These are phyloP conservation scores for Peribolospora baueri DNA, from an alignment of 768 basidiomycete genomes.

Conservation along the genomic window DNA sequence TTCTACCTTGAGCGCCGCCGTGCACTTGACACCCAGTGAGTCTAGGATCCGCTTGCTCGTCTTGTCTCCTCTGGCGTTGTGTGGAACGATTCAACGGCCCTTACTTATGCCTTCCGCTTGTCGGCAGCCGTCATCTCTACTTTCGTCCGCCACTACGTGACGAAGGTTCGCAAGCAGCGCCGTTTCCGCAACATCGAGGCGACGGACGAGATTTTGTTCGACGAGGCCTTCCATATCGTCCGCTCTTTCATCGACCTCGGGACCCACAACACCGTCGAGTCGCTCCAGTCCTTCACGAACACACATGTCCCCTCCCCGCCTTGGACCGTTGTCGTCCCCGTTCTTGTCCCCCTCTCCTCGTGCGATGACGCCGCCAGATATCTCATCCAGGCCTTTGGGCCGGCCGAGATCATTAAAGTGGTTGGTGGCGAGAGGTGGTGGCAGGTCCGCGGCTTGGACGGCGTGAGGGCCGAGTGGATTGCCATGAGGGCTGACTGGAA, in stretches of 20 bases:
- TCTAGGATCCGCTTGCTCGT: too few species aligned
- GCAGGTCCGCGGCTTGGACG: slow-evolving; percentile 66
- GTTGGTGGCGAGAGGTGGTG: slow-evolving; percentile 92
- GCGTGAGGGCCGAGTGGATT: slow-evolving; percentile 24
- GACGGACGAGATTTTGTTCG: slow-evolving; percentile 40
- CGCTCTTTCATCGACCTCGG: slow-evolving; percentile 34
- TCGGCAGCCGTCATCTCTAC: slow-evolving; percentile 32
- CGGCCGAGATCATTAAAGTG: slow-evolving; percentile 37
- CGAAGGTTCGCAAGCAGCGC: slow-evolving; percentile 24
- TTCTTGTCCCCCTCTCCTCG: slow-evolving; percentile 18
- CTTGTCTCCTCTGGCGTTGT: too few species aligned
- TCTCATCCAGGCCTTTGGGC: slow-evolving; percentile 54
- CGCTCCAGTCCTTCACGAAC: slow-evolving; percentile 28
- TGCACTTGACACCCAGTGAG: too few species aligned
- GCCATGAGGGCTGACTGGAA: slow-evolving; percentile 18
- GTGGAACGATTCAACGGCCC: too few species aligned
- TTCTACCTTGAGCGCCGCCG: too few species aligned
- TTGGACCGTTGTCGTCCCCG: slow-evolving; percentile 20
- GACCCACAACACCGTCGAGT: slow-evolving; percentile 37
- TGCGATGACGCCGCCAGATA: slow-evolving; percentile 19
- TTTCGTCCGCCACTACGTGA: slow-evolving; percentile 27
- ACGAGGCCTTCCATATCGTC: slow-evolving; percentile 48
- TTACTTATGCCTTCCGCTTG: not conserved
- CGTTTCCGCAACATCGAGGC: slow-evolving; percentile 22
- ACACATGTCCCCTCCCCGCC: slow-evolving; percentile 21